Evolutionary conservation across 176 grass and related monocot species (phyloP), one percentile per base, ranked within the genome.

Genomic region (Echinochloa phyllopogon): DNA sequence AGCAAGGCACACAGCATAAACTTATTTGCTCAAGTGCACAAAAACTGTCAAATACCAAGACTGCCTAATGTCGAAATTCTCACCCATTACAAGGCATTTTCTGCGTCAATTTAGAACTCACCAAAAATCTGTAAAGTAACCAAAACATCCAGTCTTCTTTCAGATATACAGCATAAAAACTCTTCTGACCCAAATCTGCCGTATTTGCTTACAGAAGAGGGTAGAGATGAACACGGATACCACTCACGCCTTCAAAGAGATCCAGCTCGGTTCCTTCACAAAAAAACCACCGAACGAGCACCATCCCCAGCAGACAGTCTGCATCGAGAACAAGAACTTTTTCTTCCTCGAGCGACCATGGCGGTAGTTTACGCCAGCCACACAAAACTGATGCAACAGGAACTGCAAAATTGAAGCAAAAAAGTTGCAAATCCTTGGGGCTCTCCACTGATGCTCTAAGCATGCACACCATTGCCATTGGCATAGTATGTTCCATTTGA

Each of bases 391-490:
- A 82, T 81, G 76, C 80, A 47, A 75, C 55, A 90, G 53, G 33
- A 90, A 83, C 74, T 24, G 80, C 69, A 87, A 80, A 87, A 80
- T 48, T 50, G 43, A 75, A 58, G 43, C 71, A 65, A 74, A 80
- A 80, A 39, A 76, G 71, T 41, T 72, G 55, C 21, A 53, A 83
- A 84, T 90, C 60, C 85, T 74, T 82, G 63, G 45, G 45, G 20
- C 33, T 42, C 71, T 78, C 83, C 59, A 16, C 15, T 29, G 37
- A 72, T 10, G 59, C 33, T 27, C 61, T 88, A 98, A 18, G 80
- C 86, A 82, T 94, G 96, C 49, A 95, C 80, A 10, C 95, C 93
- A 61, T 94, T 95, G 76, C 96, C 93, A 86, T 98, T 98, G 16
- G 72, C 42, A 70, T 92, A 74, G 69, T 87, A 90, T 25, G 85